phyloP scores from a whole-genome alignment of 352 stramenopile genomes.

The Phytophthora aleatoria region DNA sequence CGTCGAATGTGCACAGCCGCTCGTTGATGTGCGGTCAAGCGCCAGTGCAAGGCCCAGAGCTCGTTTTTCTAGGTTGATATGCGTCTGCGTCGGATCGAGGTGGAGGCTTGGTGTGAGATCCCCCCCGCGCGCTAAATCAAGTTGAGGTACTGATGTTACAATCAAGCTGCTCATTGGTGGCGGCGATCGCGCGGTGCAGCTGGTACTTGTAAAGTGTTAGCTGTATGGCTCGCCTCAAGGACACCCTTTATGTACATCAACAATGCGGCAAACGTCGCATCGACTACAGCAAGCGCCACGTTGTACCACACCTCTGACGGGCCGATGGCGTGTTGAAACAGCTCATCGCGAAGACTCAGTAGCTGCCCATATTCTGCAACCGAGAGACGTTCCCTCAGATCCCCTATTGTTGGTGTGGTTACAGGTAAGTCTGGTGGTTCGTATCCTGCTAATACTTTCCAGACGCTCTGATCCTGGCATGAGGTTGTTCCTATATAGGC shows the following conservation, averaged over 20 bases:
- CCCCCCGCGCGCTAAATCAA: neutral
- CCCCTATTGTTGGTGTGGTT: neutral
- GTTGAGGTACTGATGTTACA: neutral
- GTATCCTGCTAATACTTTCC: neutral
- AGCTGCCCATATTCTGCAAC: neutral
- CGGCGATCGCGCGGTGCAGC: neutral
- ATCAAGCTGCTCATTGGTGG: neutral
- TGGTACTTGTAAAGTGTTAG: neutral
- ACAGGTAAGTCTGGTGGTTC: neutral
- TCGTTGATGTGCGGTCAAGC: no score
- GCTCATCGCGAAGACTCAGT: neutral
- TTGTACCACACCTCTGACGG: neutral
- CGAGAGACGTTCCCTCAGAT: neutral
- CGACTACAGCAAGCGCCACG: neutral
- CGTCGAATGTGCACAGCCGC: no score
- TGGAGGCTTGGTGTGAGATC: no score
- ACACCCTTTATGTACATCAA: neutral
- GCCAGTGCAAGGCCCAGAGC: no score
- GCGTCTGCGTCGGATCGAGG: no score
- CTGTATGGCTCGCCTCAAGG: neutral
- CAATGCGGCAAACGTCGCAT: neutral
- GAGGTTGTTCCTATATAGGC: neutral
- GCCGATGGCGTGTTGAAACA: neutral
- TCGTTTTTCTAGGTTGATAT: no score
- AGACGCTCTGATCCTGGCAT: neutral